phyloP scores from a whole-genome alignment of 1,284 basidiomycete species.

The Ceratobasidium sp. region DNA sequence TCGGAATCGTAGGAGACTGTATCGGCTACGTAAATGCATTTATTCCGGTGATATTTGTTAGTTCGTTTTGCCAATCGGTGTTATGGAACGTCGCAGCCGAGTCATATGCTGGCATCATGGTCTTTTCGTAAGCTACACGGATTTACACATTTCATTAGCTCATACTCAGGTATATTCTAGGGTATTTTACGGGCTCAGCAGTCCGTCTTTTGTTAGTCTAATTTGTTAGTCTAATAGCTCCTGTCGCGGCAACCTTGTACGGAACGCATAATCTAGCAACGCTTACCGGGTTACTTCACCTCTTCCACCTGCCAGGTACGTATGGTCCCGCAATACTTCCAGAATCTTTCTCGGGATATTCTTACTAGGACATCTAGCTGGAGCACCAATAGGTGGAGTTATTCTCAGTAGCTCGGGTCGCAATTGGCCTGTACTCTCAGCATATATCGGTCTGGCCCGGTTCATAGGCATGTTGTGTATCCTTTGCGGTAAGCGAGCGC shows the following conservation, averaged over 20 bases:
- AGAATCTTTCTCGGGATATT: background rate
- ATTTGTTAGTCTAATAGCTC: conserved; percentile 42
- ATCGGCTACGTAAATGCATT: conserved; percentile 43
- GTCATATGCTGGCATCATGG: conserved; percentile 41
- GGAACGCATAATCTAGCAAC: conserved; percentile 43
- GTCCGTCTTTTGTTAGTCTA: conserved; percentile 43
- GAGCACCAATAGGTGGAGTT: conserved; percentile 42
- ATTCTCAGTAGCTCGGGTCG: conserved; percentile 41
- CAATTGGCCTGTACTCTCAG: conserved; percentile 41
- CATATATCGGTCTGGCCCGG: conserved; percentile 30
- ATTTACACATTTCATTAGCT: background rate
- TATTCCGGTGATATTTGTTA: conserved; percentile 41
- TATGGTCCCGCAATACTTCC: background rate
- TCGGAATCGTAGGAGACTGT: conserved; percentile 42
- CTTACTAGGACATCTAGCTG: conserved; percentile 40
- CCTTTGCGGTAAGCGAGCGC: conserved; percentile 35
- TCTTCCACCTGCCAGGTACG: conserved; percentile 42
- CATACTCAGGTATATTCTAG: background rate
- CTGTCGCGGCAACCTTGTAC: conserved; percentile 43
- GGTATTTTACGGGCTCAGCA: conserved; percentile 39
- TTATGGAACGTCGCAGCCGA: conserved; percentile 44
- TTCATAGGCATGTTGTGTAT: conserved; percentile 37
- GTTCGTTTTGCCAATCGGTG: conserved; percentile 42
- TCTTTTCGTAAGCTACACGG: conserved; percentile 40
- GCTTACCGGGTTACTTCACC: conserved; percentile 41